Evolutionary conservation across 1,284 basidiomycete genomes (phyloP), one percentile per base, ranked within the genome.

Genomic region (Cutaneotrichosporon cavernicola): DNA sequence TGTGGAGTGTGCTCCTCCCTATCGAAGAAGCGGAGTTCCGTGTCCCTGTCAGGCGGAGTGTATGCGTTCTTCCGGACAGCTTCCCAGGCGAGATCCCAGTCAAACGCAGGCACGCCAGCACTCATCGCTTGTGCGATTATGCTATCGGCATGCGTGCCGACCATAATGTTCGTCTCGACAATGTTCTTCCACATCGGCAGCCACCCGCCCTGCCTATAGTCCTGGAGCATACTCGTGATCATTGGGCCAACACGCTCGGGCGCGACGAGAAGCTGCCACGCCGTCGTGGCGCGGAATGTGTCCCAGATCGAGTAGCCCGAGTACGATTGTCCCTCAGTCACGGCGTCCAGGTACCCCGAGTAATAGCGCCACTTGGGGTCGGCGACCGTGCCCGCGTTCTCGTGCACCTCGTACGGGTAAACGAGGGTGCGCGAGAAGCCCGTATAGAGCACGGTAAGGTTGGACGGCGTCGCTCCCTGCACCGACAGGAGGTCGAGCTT

Each of bases 131-230:
- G 90, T 0, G 91, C 88, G 49, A 93, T 83, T 36, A 92, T 84
- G 3, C 88, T 89, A 75, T 92, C 90, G 3, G 89, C 88, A 69
- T 92, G 89, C 0, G 90, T 91, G 5, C 84, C 88, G 16, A 91
- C 85, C 88, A 81, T 81, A 65, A 81, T 77, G 70, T 81, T 80
- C 18, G 78, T 80, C 70, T 78, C 90, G 65, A 90, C 86, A 18
- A 92, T 85, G 69, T 92, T 92, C 80, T 91, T 91, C 90, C 91
- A 92, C 90, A 92, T 92, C 0, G 91, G 91, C 53, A 92, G 79
- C 88, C 90, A 90, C 5, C 91, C 91, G 31, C 89, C 86, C 85
- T 91, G 69, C 58, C 70, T 61, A 71, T 88, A 92, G 76, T 92
- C 90, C 64, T 89, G 87, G 14, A 92, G 80, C 88, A 92, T 91